phyloP scores from a whole-genome alignment of 139 green algal species.

The Coccomyxa sp. region DNA sequence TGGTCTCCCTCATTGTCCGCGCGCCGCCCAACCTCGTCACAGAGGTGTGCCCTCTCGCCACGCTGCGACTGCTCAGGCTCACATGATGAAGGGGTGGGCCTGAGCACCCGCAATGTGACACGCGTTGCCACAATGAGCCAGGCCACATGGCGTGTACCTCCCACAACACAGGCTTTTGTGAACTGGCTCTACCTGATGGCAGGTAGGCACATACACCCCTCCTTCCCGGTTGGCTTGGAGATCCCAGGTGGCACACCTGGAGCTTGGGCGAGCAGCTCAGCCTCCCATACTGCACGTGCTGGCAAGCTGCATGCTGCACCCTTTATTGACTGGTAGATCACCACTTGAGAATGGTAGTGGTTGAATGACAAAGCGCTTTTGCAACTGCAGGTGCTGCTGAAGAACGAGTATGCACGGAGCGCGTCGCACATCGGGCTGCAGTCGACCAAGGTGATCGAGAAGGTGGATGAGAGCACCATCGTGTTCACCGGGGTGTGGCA shows the following conservation, averaged over 20 bases:
- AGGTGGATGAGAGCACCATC: not conserved
- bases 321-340: too few relatives aligned
- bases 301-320: not conserved
- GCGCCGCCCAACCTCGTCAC: not conserved
- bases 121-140: too few relatives aligned
- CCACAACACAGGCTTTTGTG: too few relatives aligned
- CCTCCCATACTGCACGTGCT: not conserved
- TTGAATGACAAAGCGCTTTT: too few relatives aligned
- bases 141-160: too few relatives aligned
- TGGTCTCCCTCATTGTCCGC: not conserved
- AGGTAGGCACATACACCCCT: not conserved
- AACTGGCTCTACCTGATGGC: not conserved
- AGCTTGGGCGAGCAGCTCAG: too few relatives aligned
- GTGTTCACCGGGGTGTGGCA: not conserved
- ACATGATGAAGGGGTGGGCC: too few relatives aligned
- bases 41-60: too few relatives aligned
- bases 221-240: not conserved
- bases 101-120: too few relatives aligned
- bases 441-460: not conserved
- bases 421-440: not conserved
- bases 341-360: too few relatives aligned
- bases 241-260: too few relatives aligned
- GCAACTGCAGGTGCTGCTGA: not conserved
- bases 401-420: not conserved
- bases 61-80: too few relatives aligned